Conservation (phyloP, 805 yeast species). For the Wickerhamomyces ciferrii region DNA sequence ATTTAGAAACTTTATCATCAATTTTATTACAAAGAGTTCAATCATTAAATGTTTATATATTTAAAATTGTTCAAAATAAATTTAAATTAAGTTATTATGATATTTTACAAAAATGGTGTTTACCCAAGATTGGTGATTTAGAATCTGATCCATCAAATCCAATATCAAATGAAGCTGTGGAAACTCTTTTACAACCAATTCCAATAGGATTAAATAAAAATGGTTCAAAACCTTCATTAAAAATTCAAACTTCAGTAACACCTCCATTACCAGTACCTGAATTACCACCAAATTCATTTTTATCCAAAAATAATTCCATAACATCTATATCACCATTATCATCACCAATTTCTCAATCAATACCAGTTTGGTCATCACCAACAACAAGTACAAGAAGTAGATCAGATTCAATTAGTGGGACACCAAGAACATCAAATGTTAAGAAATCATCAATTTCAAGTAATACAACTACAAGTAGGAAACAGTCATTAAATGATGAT, state of each 20-base stretch:
- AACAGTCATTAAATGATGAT: constrained; percentile 1
- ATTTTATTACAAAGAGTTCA: constrained; percentile 33
- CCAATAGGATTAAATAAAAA: constrained; percentile 6
- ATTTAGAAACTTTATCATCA: constrained; percentile 21
- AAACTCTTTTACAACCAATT: constrained; percentile 15
- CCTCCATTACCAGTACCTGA: constrained; percentile 20
- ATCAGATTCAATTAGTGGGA: not conserved
- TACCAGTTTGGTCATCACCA: constrained; percentile 18
- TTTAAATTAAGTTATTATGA: constrained; percentile 15
- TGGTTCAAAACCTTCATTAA: constrained; percentile 10
- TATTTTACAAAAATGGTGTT: constrained; percentile 24
- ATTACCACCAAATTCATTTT: not conserved
- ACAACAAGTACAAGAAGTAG: constrained; percentile 1
- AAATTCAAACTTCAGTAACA: constrained; percentile 17
- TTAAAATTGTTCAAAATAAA: constrained; percentile 26
- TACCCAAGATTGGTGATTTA: constrained; percentile 26
- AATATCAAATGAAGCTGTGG: constrained; percentile 15
- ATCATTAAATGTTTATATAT: constrained; percentile 34
- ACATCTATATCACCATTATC: not conserved
- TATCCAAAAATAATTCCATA: not conserved
- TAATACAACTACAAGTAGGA: not conserved
- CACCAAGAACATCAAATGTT: not conserved
- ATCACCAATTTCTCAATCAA: constrained; percentile 10
- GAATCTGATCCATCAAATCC: constrained; percentile 12
- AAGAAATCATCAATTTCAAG: not conserved